Conservation (phyloP, 2,329 filamentous ascomycete genomes). For the Alternaria triticimaculans region DNA sequence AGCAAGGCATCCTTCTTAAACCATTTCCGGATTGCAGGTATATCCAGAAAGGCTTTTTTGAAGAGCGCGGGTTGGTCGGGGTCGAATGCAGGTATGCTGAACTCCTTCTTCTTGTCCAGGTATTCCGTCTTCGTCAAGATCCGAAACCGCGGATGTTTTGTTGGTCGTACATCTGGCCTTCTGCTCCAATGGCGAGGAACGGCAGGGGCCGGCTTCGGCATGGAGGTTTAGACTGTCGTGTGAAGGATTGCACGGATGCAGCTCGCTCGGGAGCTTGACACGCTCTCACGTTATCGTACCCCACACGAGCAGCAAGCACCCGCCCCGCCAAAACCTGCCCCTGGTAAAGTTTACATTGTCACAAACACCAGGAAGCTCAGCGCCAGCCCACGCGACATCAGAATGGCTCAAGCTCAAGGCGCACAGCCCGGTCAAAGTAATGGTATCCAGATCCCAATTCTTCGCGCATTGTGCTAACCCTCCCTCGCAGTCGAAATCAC, state of each 20-base stretch:
- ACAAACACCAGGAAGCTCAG: slow-evolving; percentile 6
- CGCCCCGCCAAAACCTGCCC: slow-evolving; percentile 32
- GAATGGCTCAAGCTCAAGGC: slow-evolving; percentile 34
- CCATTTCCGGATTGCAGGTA: slow-evolving; percentile 44
- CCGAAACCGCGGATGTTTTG: background rate
- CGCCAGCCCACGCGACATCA: slow-evolving; percentile 2
- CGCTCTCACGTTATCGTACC: slow-evolving; percentile 30
- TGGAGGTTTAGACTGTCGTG: background rate
- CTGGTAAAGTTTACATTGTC: slow-evolving; percentile 16
- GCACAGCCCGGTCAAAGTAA: slow-evolving; percentile 41
- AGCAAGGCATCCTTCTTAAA: slow-evolving; percentile 17
- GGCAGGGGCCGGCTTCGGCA: background rate
- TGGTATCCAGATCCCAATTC: background rate
- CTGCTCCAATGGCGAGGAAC: background rate
- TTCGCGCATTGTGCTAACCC: slow-evolving; percentile 9
- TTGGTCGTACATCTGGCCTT: background rate
- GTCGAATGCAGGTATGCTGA: slow-evolving; percentile 23
- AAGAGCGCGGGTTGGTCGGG: slow-evolving; percentile 30
- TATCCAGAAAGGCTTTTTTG: slow-evolving; percentile 21
- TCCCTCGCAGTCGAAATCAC: slow-evolving; percentile 66
- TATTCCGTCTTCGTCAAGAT: slow-evolving; percentile 11
- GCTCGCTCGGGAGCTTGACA: slow-evolving; percentile 13
- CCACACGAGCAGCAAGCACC: slow-evolving; percentile 12
- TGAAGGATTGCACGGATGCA: background rate
- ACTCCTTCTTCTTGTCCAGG: slow-evolving; percentile 3